Evolutionary conservation across 2,329 filamentous ascomycete species (phyloP), one percentile per base, ranked within the genome.

Genomic region (Penicillium sp.): DNA sequence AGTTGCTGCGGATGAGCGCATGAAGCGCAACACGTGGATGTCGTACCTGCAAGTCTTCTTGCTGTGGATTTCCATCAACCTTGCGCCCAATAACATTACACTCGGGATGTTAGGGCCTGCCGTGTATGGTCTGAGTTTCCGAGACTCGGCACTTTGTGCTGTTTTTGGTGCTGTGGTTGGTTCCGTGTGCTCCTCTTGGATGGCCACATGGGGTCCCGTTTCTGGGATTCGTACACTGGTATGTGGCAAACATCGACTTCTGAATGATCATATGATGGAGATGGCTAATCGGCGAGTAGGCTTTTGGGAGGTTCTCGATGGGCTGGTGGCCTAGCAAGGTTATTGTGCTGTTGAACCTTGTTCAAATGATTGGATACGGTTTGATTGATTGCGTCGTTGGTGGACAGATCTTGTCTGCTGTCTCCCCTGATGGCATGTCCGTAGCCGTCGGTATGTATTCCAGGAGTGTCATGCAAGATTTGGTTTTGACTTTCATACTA

Each of bases 361-460:
- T 87, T 41, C 79, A 85, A 19, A 75, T 87, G 64, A 74, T 86
- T 2, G 84, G 84, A 8, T 87, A 87, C 61, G 76, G 78, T 16
- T 73, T 87, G 66, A 83, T 89, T 55, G 82, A 86, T 67, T 84
- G 81, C 32, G 84, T 89, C 6, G 78, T 89, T 14, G 83, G 83
- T 2, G 87, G 87, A 0, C 86, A 89, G 65, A 87, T 88, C 26
- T 73, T 90, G 2, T 86, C 83, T 4, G 86, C 86, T 1, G 83
- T 89, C 4, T 84, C 82, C 11, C 70, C 75, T 1, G 78, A 80
- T 55, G 79, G 77, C 56, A 78, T 88, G 71, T 83, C 82, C 2
- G 79, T 88, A 18, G 79, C 83, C 32, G 86, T 88, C 1, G 86
- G 86, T 61, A 64, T 48, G 70, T 61, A 16, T 36, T 53, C n/a